Percentiles rank a stretch among this genome's conserved stretches.
Evolutionary conservation across 108 stramenopile species (phyloP).

Genomic region (Cafeteria roenbergensis): DNA sequence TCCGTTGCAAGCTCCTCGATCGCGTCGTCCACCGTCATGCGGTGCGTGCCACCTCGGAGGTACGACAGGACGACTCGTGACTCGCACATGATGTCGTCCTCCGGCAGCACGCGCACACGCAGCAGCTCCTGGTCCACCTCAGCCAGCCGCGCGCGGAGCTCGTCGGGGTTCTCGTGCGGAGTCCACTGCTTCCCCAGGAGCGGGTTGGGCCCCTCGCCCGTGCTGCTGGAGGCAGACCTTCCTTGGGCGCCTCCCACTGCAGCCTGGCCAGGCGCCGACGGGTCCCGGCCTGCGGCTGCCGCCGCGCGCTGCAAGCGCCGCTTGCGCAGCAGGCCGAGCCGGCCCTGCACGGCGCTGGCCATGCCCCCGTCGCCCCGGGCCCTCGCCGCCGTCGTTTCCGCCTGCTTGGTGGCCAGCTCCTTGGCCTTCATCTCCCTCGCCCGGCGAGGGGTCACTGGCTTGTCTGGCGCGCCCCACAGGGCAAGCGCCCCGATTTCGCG

Average conservation of each 20-base stretch:
- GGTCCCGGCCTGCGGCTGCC: too few relatives aligned
- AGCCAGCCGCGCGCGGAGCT: conserved; percentile 16
- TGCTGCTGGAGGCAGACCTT: background rate
- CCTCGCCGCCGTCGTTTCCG: too few relatives aligned
- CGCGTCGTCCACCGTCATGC: conserved; percentile 32
- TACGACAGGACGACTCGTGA: conserved; percentile 27
- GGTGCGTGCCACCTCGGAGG: conserved; percentile 28
- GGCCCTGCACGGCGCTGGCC: too few relatives aligned
- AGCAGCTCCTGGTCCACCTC: conserved; percentile 36
- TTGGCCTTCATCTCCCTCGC: background rate
- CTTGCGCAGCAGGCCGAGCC: too few relatives aligned
- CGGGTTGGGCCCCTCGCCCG: background rate
- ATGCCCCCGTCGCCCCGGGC: too few relatives aligned
- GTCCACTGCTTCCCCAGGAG: background rate
- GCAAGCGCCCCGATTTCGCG: background rate
- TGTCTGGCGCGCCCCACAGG: conserved; percentile 4
- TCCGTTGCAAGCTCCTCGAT: conserved; percentile 39
- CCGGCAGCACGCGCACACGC: conserved; percentile 29
- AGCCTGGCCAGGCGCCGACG: too few relatives aligned
- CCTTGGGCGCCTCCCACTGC: too few relatives aligned
- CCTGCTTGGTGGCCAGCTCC: too few relatives aligned
- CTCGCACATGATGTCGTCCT: conserved; percentile 27
- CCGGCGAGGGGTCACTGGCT: conserved; percentile 4
- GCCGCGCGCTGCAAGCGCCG: too few relatives aligned
- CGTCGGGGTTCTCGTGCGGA: background rate